Conservation (phyloP, 441 rosid species). For the Lepidium campestre region DNA sequence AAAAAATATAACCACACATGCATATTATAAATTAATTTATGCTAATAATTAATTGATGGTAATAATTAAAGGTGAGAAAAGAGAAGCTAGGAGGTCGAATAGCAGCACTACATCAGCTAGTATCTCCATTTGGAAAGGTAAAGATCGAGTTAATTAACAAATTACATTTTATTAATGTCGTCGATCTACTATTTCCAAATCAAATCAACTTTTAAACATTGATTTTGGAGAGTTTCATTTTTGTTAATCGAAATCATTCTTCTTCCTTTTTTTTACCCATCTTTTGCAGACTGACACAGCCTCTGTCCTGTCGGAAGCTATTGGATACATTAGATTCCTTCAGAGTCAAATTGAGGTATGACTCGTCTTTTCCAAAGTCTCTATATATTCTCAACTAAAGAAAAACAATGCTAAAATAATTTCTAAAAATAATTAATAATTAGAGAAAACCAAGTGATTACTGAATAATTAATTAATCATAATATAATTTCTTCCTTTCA, state of each 20-base stretch:
- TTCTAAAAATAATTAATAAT: background rate
- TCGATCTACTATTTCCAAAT: background rate
- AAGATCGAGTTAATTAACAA: background rate
- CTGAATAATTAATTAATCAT: background rate
- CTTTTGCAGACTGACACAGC: conserved; percentile 98
- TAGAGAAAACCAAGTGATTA: background rate
- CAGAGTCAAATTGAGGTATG: conserved; percentile 96
- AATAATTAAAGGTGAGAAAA: conserved; percentile 68
- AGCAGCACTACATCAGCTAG: conserved; percentile 92
- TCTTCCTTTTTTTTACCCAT: conserved; percentile 43
- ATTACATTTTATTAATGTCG: background rate
- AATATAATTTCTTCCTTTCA: background rate
- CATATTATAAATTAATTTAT: conserved; percentile 1
- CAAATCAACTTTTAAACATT: background rate
- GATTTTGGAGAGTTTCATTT: background rate
- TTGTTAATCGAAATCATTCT: conserved; percentile 39
- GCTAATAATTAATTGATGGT: background rate
- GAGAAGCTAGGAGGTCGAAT: conserved; percentile 96
- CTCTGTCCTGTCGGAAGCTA: conserved; percentile 92
- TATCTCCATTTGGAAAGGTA: conserved; percentile 99
- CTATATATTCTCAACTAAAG: conserved; percentile 2
- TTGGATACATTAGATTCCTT: conserved; percentile 99
- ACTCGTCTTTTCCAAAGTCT: conserved; percentile 32
- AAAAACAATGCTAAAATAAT: background rate
- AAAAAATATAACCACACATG: conserved; percentile 8